Conservation (phyloP, 2,329 filamentous ascomycete species). For the Pleomassaria siparia region DNA sequence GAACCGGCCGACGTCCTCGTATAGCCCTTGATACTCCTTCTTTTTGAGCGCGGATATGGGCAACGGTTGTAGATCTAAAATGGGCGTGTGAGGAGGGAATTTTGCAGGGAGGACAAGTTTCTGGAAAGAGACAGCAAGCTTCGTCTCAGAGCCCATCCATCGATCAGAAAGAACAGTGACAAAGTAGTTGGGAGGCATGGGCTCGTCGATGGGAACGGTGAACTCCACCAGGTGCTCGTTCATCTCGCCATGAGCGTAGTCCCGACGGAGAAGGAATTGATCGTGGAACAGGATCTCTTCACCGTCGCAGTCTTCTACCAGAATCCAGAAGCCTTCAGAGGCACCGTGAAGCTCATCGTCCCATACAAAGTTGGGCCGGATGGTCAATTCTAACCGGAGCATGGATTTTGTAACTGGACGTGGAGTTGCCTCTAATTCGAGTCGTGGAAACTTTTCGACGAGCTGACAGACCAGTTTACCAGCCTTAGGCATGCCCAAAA, state of each 20-base stretch:
- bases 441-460: conserved; percentile 87
- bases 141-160: conserved; percentile 98
- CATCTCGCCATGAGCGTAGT: conserved; percentile 80
- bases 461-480: conserved; percentile 83
- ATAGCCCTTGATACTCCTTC: conserved; percentile 78
- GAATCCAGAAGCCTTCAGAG: conserved; percentile 93
- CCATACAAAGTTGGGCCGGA: conserved; percentile 95
- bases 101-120: conserved; percentile 93
- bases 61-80: conserved; percentile 88
- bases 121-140: conserved; percentile 89
- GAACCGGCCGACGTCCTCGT: conserved; percentile 82
- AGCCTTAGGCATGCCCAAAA: conserved; percentile 85
- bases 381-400: conserved; percentile 84
- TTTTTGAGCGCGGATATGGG: conserved; percentile 86
- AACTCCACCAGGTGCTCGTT: conserved; percentile 96
- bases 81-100: conserved; percentile 89
- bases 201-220: conserved; percentile 93
- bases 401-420: conserved; percentile 94
- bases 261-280: conserved; percentile 85
- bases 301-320: conserved; percentile 96
- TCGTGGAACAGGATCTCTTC: conserved; percentile 96
- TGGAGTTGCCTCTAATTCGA: conserved; percentile 90
- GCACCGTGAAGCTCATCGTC: conserved; percentile 84
- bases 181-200: conserved; percentile 98
- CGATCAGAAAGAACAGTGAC: conserved; percentile 91